Base-by-base conservation (phyloP, 352 stramenopile species). In the Phytophthora boehmeriae region DNA sequence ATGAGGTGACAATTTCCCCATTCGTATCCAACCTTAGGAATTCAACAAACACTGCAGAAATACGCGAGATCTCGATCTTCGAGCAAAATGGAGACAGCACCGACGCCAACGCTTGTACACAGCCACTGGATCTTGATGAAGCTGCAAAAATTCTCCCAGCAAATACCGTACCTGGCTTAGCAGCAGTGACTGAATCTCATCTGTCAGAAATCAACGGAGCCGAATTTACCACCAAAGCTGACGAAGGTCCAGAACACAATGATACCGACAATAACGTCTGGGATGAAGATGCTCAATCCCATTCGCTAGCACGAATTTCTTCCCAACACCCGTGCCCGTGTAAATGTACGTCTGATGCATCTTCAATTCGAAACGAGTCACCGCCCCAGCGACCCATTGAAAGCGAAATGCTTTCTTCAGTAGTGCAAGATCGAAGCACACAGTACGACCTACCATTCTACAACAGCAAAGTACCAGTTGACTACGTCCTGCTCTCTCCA, bases 401-500 rank as follows among this genome's bases (percentile, higher is more conserved):
- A 42, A 16, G 16, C 14, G 35, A 17, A 17, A 42, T 16, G 8
- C 19, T 16, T 53, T 27, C 54, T 2, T 16, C 2, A 48, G 35
- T 25, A 35, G 22, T 46, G 14, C 9, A 34, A 27, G 14, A 25
- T 48, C 43, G 22, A 44, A 49, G 42, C n/a, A 70, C 62, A 6
- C 62, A 70, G 42, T 70, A 70, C 9, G 43, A 66, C 19, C 22
- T 19, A 48, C 22, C 48, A n/a, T 19, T 51, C 32, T 32, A 25
- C 4, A 27, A 60, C 20, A 48, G 62, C n/a, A 70, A 57, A 14
- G 35, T 14, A 27, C 55, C 55, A 61, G 11, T 70, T 27, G 62
- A 70, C 23, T 70, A 70, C 27, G 48, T 70, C 1, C 30, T 70
- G 30, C 55, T 70, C 17, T 43, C 62, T 8, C 62, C 62, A 34